Evolutionary conservation across 2,329 filamentous ascomycete genomes (phyloP).

Genomic region (Botrytis pseudocinerea): DNA sequence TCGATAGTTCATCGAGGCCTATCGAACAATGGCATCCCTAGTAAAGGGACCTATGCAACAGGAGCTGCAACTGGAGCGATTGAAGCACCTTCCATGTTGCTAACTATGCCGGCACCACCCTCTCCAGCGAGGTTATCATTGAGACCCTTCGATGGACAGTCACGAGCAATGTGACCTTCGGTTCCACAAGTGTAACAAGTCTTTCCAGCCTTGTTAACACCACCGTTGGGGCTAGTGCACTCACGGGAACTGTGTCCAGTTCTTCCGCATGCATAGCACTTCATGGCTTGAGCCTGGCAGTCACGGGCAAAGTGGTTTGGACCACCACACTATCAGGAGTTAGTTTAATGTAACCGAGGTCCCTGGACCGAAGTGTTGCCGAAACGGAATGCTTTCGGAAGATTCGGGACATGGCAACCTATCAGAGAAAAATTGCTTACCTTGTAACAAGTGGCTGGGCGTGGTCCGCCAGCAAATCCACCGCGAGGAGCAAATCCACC

Average conservation of each 20-base stretch:
- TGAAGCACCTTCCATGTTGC: conserved; percentile 41
- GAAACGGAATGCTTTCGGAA: not conserved
- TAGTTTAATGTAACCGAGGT: not conserved
- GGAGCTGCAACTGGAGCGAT: conserved; percentile 45
- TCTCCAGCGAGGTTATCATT: conserved; percentile 43
- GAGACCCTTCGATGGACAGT: conserved; percentile 66
- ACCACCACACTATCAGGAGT: conserved; percentile 56
- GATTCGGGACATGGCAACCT: not conserved
- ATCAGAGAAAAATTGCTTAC: not conserved
- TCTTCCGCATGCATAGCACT: conserved; percentile 78
- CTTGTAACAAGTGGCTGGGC: conserved; percentile 72
- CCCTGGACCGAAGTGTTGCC: conserved; percentile 1
- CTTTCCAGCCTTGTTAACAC: conserved; percentile 94
- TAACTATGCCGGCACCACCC: conserved; percentile 35
- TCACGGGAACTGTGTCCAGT: conserved; percentile 52
- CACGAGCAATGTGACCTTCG: conserved; percentile 88
- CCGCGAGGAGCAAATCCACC: conserved; percentile 67
- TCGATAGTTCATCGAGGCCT: conserved; percentile 41
- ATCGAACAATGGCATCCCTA: conserved; percentile 35
- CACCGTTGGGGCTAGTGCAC: conserved; percentile 66
- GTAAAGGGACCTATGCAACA: conserved; percentile 32
- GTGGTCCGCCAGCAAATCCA: conserved; percentile 69
- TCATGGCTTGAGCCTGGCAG: conserved; percentile 70
- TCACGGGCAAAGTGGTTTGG: conserved; percentile 98
- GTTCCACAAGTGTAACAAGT: conserved; percentile 98